Base-by-base conservation (phyloP, 345 rosid species). In the Eucalyptus curtisii region DNA sequence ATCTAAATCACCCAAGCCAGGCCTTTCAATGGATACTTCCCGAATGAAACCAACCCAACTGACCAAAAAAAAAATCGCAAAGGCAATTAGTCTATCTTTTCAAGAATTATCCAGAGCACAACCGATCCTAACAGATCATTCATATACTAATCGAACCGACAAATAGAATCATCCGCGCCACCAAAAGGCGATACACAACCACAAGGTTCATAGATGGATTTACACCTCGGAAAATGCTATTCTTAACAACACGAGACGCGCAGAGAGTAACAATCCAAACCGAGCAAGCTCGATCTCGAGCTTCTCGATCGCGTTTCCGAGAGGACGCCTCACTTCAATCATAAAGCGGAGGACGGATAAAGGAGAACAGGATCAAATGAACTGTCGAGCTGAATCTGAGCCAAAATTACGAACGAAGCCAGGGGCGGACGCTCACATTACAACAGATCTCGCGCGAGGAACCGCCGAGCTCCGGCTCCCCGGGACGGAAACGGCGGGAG, bases 1-100 rank as follows among this genome's bases (percentile, higher is more conserved):
- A 97, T 97, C 96, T 95, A 97, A 93, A 88, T 88, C 76, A 24
- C 88, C 84, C 84, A 44, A 76, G 27, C 84, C 84, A 40, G 84
- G 47, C 84, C 84, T 20, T 22, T 11, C 4, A 44, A 76, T 76
- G 84, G 47, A 40, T 40, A 76, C 30, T 76, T 76, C 31, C 33
- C 45, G 47, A 53, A 40, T 50, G 87, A 86, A 86, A 86, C 64
- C 61, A 19, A 86, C 49, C 52, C 87, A 86, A 55, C 87, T 52
- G 87, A 40, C 14, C 19, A 37, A 10, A 19, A 37, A 5, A 40
- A 76, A 7, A 12, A 76, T 76, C 84, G 47, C 30, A 76, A 11
- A 76, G 45, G 81, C 81, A 33, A 33, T 33, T 19, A 71, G 7
- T 37, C 5, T 17, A 37, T 40, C 27, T 76, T 76, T 11, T 22